Evolutionary conservation across 768 basidiomycete genomes (phyloP).

Genomic region (Mycena haematopus): DNA sequence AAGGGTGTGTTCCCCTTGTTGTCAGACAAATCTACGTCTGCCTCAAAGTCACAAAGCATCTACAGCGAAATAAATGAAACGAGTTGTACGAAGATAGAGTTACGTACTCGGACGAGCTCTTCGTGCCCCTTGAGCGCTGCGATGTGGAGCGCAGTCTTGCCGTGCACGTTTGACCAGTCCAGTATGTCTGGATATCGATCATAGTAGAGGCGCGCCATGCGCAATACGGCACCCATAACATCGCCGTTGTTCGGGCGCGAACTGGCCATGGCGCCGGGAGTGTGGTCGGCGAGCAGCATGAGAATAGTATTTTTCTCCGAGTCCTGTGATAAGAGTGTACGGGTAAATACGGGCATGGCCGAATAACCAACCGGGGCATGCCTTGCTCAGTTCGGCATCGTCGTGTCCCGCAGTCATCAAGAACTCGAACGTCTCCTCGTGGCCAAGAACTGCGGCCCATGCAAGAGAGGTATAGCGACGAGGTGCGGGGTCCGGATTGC

Average conservation of each 20-base stretch:
- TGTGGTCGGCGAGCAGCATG: constrained; percentile 88
- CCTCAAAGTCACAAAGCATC: constrained; percentile 92
- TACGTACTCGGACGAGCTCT: constrained; percentile 80
- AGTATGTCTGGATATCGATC: constrained; percentile 87
- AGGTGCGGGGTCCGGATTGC: constrained; percentile 83
- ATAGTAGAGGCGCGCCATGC: constrained; percentile 88
- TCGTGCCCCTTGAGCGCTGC: constrained; percentile 90
- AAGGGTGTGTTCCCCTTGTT: constrained; percentile 91
- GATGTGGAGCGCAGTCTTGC: constrained; percentile 90
- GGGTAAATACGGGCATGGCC: constrained; percentile 28
- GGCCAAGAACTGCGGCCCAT: constrained; percentile 88
- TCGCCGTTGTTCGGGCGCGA: constrained; percentile 60
- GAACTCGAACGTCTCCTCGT: constrained; percentile 94
- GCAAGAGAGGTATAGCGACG: constrained; percentile 87
- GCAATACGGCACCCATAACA: constrained; percentile 72
- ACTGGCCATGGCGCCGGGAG: constrained; percentile 44
- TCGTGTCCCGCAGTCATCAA: constrained; percentile 87
- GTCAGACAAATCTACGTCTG: constrained; percentile 89
- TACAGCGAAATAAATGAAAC: constrained; percentile 39
- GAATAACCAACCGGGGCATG: constrained; percentile 44
- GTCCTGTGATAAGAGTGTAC: constrained; percentile 62
- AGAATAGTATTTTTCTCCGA: constrained; percentile 92
- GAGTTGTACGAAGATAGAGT: constrained; percentile 13
- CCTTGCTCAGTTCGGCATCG: constrained; percentile 90
- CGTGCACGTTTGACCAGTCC: constrained; percentile 92